These are phyloP conservation scores for Eimeria necatrix DNA, from an alignment of 169 alveolate species.

Conservation along the genomic window DNA sequence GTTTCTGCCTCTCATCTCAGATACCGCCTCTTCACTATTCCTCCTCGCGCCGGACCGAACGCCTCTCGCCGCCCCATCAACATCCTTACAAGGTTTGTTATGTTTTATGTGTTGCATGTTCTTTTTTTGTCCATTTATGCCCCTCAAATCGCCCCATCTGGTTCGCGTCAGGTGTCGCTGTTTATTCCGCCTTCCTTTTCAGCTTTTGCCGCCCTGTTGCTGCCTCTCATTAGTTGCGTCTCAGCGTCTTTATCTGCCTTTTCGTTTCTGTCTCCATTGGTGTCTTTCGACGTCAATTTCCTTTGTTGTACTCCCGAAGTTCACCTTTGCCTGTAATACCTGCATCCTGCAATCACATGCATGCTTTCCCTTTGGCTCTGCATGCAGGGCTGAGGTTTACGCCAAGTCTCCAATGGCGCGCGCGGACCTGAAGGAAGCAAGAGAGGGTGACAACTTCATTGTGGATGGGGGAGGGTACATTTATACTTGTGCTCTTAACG, in stretches of 20 bases:
- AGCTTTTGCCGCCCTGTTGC: too few relatives aligned
- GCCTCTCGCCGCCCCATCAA: slow-evolving; percentile 65
- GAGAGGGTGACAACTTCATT: slow-evolving; percentile 22
- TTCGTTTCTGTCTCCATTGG: neutral
- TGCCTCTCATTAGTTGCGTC: too few relatives aligned
- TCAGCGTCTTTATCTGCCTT: neutral
- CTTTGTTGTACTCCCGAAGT: neutral
- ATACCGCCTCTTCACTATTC: slow-evolving; percentile 87
- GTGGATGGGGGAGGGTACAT: slow-evolving; percentile 74
- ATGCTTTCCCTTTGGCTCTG: slow-evolving; percentile 81
- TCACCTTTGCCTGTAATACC: too few relatives aligned
- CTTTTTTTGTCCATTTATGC: neutral
- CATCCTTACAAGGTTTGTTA: slow-evolving; percentile 60
- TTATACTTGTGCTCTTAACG: slow-evolving; percentile 83
- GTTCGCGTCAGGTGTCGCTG: too few relatives aligned
- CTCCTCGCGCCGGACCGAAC: slow-evolving; percentile 54
- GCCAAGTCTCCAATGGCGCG: slow-evolving; percentile 82
- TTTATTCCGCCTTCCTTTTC: too few relatives aligned
- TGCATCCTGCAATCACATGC: slow-evolving; percentile 50
- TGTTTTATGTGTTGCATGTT: neutral
- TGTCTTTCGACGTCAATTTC: slow-evolving; percentile 75
- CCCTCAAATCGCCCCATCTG: too few relatives aligned
- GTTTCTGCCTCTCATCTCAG: neutral
- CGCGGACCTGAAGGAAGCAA: neutral
- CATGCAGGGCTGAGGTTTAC: slow-evolving; percentile 90